Evolutionary conservation across 352 stramenopile genomes (phyloP), one percentile per base, ranked within the genome.

Genomic region (Phytophthora agathidicida): DNA sequence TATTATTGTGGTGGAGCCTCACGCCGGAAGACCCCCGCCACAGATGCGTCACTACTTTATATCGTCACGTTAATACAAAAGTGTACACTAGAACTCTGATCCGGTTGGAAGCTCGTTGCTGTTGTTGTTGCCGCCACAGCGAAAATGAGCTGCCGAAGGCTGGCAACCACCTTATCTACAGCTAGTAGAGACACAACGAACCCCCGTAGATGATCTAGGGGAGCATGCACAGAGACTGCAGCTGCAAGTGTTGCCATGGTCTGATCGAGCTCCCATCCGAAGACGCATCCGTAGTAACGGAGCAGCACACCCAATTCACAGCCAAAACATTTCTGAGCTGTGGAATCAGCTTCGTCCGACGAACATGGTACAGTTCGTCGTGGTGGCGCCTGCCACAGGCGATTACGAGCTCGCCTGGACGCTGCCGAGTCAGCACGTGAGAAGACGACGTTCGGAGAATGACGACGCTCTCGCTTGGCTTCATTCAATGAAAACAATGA

Each of bases 61-160:
- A 24, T 44, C 23, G 24, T 46, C 42, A 7, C 51, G 51, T 59
- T 54, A 56, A 49, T 62, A 14, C 35, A 62, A 19, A 41, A 59
- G 32, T 62, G 53, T 48, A 62, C 30, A 52, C 38, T 60, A 60
- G 22, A 22, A 47, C n/a, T n/a, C n/a, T 55, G 32, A 43, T 30
- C 20, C 31, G 26, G 3, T 24, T 39, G 20, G 26, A 26, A 28
- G n/a, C n/a, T 32, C 5, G n/a, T 8, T 26, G 26, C 36, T 50
- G 24, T 19, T 50, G 42, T 50, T 50, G 19, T 20, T 31, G 31
- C 20, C n/a, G n/a, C n/a, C n/a, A n/a, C n/a, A n/a, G n/a, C n/a
- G n/a, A n/a, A n/a, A n/a, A n/a, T n/a, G n/a, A n/a, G n/a, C n/a
- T n/a, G n/a, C n/a, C n/a, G n/a, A n/a, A n/a, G n/a, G n/a, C n/a